Evolutionary conservation across 2,329 filamentous ascomycete genomes (phyloP), one percentile per base, ranked within the genome.

Genomic region (Xylaria sp.): DNA sequence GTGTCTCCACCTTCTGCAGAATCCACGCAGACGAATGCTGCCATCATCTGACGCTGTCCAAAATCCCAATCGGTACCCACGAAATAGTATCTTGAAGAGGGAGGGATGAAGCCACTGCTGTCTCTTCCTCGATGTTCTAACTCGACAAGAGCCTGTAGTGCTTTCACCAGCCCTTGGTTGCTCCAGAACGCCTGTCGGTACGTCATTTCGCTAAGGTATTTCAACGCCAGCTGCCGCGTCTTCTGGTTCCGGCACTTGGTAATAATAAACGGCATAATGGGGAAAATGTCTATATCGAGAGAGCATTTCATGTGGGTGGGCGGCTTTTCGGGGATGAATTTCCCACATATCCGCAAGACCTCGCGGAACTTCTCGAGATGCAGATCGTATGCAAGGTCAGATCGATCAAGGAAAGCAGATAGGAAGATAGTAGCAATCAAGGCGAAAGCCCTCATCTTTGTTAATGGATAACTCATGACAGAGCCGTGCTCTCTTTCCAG

Each of bases 281-380:
- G 56, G 53, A 62, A 65, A 17, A 65, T 39, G 9, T 62, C 57
- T 19, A 60, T 44, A 38, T 63, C 61, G 34, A 63, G 60, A 5
- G 63, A 54, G 37, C 60, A 46, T 9, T 50, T 61, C 7, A 62
- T 42, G 37, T 63, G 45, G 4, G 40, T 39, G 2, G 43, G 45
- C 11, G 46, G 59, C 19, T 48, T 56, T 16, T 56, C 47, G n/a
- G 60, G 53, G 4, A 63, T 18, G 2, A 64, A 52, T 16, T 39
- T 53, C 41, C 49, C 43, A 39, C 63, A 65, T 11, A 59, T 48
- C 1, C 48, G 46, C 13, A 65, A 55, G 48, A 64, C 41, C 37
- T 63, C 60, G 2, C 39, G 20, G 52, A 65, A 65, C 18, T 26
- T 34, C n/a, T 57, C 47, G 2, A 54, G 46, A 8, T 64, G 57